Percentiles rank a stretch among this genome's conserved stretches.
phyloP scores from a whole-genome alignment of 371 early-diverging fungal genomes.

The Mortierella sp. region DNA sequence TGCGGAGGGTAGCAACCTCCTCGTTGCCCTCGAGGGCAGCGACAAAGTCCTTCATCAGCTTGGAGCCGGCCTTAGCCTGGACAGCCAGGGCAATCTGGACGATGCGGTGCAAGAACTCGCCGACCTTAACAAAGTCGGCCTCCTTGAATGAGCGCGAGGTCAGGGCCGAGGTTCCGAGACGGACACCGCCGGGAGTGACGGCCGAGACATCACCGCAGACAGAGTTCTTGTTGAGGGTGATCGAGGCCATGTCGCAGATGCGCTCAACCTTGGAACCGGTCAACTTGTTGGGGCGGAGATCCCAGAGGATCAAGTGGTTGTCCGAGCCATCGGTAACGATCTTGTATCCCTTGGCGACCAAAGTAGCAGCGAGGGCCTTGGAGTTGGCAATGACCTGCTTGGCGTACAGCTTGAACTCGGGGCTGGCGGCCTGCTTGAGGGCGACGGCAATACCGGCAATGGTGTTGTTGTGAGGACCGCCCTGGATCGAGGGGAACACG shows the following conservation, averaged over 20 bases:
- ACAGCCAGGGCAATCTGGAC: constrained; percentile 89
- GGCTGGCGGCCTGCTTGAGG: constrained; percentile 93
- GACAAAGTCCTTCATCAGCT: constrained; percentile 97
- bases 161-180: constrained; percentile 92
- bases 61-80: constrained; percentile 83
- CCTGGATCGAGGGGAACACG: constrained; percentile 99
- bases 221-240: constrained; percentile 96
- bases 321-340: constrained; percentile 95
- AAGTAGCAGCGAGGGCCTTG: constrained; percentile 80
- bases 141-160: constrained; percentile 94
- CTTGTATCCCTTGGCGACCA: constrained; percentile 86
- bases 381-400: constrained; percentile 95
- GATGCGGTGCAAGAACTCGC: constrained; percentile 88
- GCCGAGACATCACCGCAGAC: constrained; percentile 93
- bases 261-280: constrained; percentile 94
- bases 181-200: constrained; percentile 92
- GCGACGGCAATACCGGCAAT: constrained; percentile 99
- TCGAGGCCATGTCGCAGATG: constrained; percentile 95
- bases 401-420: constrained; percentile 96
- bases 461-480: constrained; percentile 99
- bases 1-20: constrained; percentile 82
- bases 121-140: constrained; percentile 88
- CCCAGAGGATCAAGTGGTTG: constrained; percentile 95
- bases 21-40: constrained; percentile 77
- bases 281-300: constrained; percentile 87